Evolutionary conservation across 805 yeast species (phyloP), one percentile per base, ranked within the genome.

Genomic region (Monosporozyma solicola): DNA sequence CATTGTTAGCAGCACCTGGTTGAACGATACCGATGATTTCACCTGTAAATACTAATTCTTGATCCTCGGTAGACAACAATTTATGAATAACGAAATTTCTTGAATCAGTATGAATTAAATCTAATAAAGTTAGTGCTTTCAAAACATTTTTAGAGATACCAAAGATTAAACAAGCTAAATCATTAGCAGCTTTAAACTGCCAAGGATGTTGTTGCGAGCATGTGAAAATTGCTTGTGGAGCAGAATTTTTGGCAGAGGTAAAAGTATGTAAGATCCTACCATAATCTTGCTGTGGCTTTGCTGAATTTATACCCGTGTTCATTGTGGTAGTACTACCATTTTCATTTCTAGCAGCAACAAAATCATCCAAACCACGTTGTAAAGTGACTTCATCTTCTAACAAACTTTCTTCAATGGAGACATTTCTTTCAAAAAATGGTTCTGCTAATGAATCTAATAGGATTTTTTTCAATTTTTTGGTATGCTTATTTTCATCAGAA

Each of bases 171-270:
- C 95, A 87, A 0, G 96, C 95, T 58, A 90, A 73, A 68, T 91
- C 97, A 65, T 92, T 91, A 15, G 95, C 89, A 6, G 95, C 91
- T 61, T 80, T 80, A 49, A 91, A 77, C 29, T 74, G 71, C 91
- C 94, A 91, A 0, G 97, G 97, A 48, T 78, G 76, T 13, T 78
- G 80, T 25, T 78, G 72, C 2, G 81, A 82, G 49, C 95, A 87
- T 0, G 96, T 88, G 65, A 91, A 84, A 11, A 90, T 84, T 0
- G 96, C 94, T 62, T 88, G 94, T 10, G 92, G 92, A 1, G 80
- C 74, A 0, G 85, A 72, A 54, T 83, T 84, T 60, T 86, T 89
- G 2, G 86, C 83, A 0, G 90, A 77, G 0, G 88, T 76, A 55
- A 82, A 71, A 39, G 84, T 65, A 71, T 87, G 87, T 67, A 78